Percentiles rank a stretch among this genome's conserved stretches.
Conservation (phyloP, 768 basidiomycete genomes). For the Cystobasidium onofrii region DNA sequence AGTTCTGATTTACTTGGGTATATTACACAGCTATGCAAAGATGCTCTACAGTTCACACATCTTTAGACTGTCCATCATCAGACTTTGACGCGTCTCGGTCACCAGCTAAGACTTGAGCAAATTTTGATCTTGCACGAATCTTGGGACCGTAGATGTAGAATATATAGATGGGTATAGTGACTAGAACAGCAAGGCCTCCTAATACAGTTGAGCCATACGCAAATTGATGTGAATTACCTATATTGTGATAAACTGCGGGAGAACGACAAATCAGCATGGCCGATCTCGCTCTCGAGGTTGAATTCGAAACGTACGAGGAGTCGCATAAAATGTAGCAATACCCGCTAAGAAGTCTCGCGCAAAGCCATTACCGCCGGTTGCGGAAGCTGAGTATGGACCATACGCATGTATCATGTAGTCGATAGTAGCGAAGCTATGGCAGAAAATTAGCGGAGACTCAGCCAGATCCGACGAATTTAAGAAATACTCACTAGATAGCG, state of each 20-base stretch:
- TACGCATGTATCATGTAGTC: slow-evolving; percentile 42
- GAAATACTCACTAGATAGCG: background rate
- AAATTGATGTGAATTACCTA: background rate
- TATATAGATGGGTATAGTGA: slow-evolving; percentile 24
- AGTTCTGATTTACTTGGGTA: too few relatives aligned
- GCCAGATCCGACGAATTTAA: background rate
- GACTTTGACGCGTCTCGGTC: background rate
- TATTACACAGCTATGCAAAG: too few relatives aligned
- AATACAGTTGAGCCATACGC: slow-evolving; percentile 9
- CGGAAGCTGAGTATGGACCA: slow-evolving; percentile 43
- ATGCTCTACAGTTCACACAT: too few relatives aligned
- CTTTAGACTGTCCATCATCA: background rate
- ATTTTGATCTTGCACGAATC: slow-evolving; percentile 13
- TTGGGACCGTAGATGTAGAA: slow-evolving; percentile 26
- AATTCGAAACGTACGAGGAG: too few relatives aligned
- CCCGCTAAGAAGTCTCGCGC: slow-evolving; percentile 44
- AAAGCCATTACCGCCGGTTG: slow-evolving; percentile 44
- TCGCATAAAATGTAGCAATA: slow-evolving; percentile 33
- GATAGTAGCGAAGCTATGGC: slow-evolving; percentile 10
- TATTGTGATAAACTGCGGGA: slow-evolving; percentile 12
- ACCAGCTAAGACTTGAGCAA: background rate
- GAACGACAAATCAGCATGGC: background rate
- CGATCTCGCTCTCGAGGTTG: too few relatives aligned
- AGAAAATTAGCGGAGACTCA: background rate
- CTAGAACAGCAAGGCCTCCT: slow-evolving; percentile 11